These are phyloP conservation scores for Dactylellina haptotyla DNA, from an alignment of 2,329 filamentous ascomycete genomes.

Conservation along the genomic window DNA sequence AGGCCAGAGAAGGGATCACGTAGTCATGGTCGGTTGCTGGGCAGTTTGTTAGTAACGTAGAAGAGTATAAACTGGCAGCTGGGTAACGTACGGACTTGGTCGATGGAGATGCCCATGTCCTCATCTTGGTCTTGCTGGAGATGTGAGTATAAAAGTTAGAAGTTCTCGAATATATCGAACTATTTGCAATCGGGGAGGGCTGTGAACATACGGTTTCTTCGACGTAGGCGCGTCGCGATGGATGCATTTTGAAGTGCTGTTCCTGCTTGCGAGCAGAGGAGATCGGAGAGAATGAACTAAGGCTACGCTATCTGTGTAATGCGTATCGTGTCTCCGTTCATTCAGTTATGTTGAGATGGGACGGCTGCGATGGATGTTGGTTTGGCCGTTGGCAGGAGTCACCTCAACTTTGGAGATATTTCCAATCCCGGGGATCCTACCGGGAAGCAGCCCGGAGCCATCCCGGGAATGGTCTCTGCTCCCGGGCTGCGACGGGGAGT, in stretches of 20 bases:
- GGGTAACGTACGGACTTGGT: slow-evolving; percentile 70
- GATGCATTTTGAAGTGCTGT: slow-evolving; percentile 37
- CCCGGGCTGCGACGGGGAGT: no score
- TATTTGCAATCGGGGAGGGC: not conserved
- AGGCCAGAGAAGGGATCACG: slow-evolving; percentile 73
- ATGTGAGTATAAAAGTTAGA: slow-evolving; percentile 58
- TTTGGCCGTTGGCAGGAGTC: slow-evolving; percentile 11
- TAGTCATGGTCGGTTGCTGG: slow-evolving; percentile 82
- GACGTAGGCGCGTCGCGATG: slow-evolving; percentile 54
- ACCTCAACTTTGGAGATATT: slow-evolving; percentile 9
- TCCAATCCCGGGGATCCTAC: not conserved
- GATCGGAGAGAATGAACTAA: slow-evolving; percentile 62
- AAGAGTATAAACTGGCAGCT: slow-evolving; percentile 30
- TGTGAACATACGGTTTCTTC: slow-evolving; percentile 48
- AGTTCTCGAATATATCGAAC: slow-evolving; percentile 31
- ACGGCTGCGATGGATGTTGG: not conserved
- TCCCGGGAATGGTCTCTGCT: no score
- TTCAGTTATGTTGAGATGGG: no score
- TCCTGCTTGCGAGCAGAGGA: not conserved
- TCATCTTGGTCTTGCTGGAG: slow-evolving; percentile 64
- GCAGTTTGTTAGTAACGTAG: slow-evolving; percentile 4
- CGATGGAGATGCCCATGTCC: slow-evolving; percentile 71
- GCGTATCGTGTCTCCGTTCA: no score
- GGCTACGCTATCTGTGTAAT: slow-evolving; percentile 54
- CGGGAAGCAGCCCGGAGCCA: not conserved